Evolutionary conservation across 139 green algal species (phyloP), one percentile per base, ranked within the genome.

Genomic region (Micractinium sp.): DNA sequence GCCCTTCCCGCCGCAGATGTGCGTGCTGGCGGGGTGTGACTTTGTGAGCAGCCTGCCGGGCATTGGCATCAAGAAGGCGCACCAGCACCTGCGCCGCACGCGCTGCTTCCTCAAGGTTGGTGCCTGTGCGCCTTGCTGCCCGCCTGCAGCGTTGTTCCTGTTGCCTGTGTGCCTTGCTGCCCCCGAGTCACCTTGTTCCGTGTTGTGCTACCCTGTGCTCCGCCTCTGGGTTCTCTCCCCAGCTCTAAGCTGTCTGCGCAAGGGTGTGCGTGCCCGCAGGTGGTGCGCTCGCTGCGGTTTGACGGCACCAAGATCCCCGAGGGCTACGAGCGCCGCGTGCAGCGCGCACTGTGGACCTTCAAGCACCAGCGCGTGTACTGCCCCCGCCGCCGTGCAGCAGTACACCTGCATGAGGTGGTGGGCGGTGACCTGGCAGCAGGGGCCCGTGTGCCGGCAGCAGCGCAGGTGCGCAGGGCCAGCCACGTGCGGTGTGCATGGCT

Each of bases 21-120:
- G 98, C 91, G 96, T 99, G 81, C 89, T 99, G 92, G 93, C 97
- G 18, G 98, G 98, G 16, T 99, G 98, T 85, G 98, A 99, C 93
- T 99, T 99, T 89, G 90, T 99, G 71, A 89, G 93, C 56, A 93
- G 90, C 39, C 82, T 99, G 77, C 91, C 91, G 0, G 93, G 94
- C 73, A 96, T 99, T 25, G 98, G 98, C 47, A 92, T 99, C 82
- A 98, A 98, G 90, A 98, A 96, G 90, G 97, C 98, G 16, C 95
- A 99, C 86, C 85, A 71, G 23, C 89, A 97, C 77, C 95, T 99
- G 22, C 89, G 90, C 20, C 93, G 94, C 71, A 93, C 93, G 84
- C 92, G 90, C 41, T 89, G 86, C 89, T 97, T 97, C 76, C 77
- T 94, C 19, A 96, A 95, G 95, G 96, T 97, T 63, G 33, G 56